These are phyloP conservation scores for Fragaria nilgerrensis DNA, from an alignment of 306 rosid species.

Conservation along the genomic window DNA sequence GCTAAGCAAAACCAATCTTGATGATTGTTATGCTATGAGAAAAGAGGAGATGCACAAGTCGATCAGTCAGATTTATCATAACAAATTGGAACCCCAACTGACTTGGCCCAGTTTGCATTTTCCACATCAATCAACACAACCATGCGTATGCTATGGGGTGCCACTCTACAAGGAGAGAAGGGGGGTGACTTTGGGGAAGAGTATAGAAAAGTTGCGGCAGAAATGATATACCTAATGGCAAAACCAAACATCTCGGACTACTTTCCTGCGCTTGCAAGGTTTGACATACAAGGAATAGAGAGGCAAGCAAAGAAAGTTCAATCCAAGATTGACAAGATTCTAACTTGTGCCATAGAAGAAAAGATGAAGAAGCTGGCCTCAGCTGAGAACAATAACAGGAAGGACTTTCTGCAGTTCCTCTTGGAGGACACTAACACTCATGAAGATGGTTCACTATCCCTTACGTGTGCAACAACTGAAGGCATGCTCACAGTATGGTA, in stretches of 20 bases:
- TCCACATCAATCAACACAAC: neutral
- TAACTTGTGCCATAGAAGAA: constrained; percentile 12
- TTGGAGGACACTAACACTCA: constrained; percentile 10
- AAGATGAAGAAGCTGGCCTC: neutral
- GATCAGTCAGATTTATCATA: constrained; percentile 11
- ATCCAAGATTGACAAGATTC: neutral
- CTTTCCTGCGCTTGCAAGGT: constrained; percentile 21
- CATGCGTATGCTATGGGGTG: constrained; percentile 26
- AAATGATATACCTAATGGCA: constrained; percentile 1
- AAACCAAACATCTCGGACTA: constrained; percentile 35
- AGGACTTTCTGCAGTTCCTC: constrained; percentile 13
- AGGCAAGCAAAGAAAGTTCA: constrained; percentile 10
- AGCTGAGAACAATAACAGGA: neutral
- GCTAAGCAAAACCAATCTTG: constrained; percentile 22
- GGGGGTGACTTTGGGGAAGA: neutral
- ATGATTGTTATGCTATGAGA: constrained; percentile 6
- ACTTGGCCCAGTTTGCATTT: constrained; percentile 11
- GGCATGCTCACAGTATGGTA: constrained; percentile 30
- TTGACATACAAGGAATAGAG: no score
- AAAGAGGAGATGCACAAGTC: constrained; percentile 25
- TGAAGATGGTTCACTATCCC: constrained; percentile 7
- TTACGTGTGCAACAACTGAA: constrained; percentile 23
- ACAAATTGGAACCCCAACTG: constrained; percentile 9
- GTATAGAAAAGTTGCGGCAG: neutral
- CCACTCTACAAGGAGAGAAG: neutral